Conservation (phyloP, 257 asterid genomes). For the Solanum lycopersicoides region DNA sequence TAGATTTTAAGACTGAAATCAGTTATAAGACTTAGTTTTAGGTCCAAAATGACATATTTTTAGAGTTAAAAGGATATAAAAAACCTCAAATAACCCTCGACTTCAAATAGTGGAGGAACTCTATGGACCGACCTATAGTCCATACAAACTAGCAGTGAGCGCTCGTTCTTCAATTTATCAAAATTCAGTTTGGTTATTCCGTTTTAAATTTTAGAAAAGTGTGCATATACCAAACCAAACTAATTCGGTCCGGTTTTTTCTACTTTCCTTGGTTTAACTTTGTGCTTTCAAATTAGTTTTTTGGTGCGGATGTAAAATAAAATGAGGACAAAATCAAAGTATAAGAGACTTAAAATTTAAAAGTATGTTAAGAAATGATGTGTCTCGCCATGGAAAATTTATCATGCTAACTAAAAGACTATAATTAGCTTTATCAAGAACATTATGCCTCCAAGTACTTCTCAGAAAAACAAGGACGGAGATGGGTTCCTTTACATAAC, state of each 20-base stretch:
- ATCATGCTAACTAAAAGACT: background rate
- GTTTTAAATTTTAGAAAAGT: background rate
- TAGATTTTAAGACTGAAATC: background rate
- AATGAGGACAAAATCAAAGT: background rate
- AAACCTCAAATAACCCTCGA: background rate
- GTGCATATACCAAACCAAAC: background rate
- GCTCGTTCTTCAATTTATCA: too few species aligned
- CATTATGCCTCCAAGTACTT: background rate
- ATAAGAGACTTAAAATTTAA: background rate
- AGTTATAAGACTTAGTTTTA: background rate
- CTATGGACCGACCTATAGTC: background rate
- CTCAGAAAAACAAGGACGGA: background rate
- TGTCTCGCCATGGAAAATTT: background rate
- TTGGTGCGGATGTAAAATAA: background rate
- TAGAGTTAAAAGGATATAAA: background rate
- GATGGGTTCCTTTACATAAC: background rate
- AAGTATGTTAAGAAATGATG: background rate
- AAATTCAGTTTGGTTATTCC: too few species aligned
- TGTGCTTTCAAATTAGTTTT: background rate
- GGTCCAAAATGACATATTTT: background rate
- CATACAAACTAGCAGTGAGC: background rate
- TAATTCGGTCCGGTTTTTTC: background rate
- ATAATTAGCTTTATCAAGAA: background rate
- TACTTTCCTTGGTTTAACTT: background rate
- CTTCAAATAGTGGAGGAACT: background rate